These are phyloP conservation scores for Lobosporangium transversale DNA, from an alignment of 192 early-diverging fungal genomes.

Conservation along the genomic window DNA sequence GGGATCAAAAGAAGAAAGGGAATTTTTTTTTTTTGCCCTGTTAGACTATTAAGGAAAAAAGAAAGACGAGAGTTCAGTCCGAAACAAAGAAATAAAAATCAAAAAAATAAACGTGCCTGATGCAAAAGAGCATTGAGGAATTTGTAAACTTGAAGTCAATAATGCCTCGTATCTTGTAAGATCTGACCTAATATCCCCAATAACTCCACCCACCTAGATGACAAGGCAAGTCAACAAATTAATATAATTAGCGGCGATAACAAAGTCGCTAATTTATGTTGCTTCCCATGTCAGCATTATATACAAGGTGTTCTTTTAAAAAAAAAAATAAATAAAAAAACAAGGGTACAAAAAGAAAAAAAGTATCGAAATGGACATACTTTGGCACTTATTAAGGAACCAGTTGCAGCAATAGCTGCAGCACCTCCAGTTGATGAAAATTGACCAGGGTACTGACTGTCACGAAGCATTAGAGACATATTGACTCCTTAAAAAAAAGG, in stretches of 20 bases:
- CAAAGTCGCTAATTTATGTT: too few species aligned
- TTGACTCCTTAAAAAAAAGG: slow-evolving; percentile 3
- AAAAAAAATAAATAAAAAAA: neutral
- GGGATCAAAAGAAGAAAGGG: too few species aligned
- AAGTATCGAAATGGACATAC: neutral
- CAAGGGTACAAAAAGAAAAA: too few species aligned
- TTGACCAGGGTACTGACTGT: slow-evolving; percentile 22
- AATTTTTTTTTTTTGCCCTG: too few species aligned
- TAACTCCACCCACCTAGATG: slow-evolving; percentile 56
- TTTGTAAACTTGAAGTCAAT: slow-evolving; percentile 55
- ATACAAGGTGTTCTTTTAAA: neutral
- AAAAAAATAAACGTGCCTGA: slow-evolving; percentile 17
- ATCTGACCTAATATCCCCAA: slow-evolving; percentile 55
- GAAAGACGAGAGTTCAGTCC: neutral
- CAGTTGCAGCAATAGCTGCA: slow-evolving; percentile 23
- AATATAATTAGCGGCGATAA: too few species aligned
- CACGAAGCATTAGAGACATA: slow-evolving; percentile 27
- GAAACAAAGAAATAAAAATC: neutral
- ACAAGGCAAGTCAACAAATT: too few species aligned
- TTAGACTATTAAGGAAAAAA: slow-evolving; percentile 3
- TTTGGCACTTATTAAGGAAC: slow-evolving; percentile 8
- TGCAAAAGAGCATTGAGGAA: slow-evolving; percentile 60
- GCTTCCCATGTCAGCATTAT: too few species aligned
- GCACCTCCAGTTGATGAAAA: slow-evolving; percentile 14
- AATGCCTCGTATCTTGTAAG: slow-evolving; percentile 58